These are phyloP conservation scores for Discostella pseudostelligera DNA, from an alignment of 108 stramenopile genomes.

Conservation along the genomic window DNA sequence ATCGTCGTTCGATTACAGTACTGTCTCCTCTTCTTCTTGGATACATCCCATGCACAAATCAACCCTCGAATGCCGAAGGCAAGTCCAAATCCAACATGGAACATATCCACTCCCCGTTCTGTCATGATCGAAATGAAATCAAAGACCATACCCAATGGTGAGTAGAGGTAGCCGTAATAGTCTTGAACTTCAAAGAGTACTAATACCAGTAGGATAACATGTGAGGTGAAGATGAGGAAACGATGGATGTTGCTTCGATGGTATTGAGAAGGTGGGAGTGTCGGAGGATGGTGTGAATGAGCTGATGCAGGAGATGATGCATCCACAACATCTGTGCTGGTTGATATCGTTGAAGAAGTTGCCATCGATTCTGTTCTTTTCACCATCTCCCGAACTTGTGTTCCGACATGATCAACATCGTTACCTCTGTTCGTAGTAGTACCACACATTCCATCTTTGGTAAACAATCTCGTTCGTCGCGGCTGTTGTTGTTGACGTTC, in stretches of 20 bases:
- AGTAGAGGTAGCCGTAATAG: background rate
- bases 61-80: conserved; percentile 3
- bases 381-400: background rate
- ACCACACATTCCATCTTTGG: too few relatives aligned
- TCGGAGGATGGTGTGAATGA: too few relatives aligned
- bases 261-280: too few relatives aligned
- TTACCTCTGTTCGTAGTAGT: too few relatives aligned
- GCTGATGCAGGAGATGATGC: background rate
- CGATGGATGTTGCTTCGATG: too few relatives aligned
- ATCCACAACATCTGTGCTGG: background rate
- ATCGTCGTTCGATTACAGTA: background rate
- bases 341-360: background rate
- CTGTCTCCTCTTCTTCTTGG: background rate
- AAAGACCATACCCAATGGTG: background rate
- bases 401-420: too few relatives aligned
- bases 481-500: background rate
- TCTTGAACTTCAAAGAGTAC: conserved; percentile 15
- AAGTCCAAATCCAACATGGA: conserved; percentile 14
- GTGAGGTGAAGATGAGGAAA: background rate
- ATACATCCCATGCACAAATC: background rate
- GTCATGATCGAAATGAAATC: background rate
- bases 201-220: conserved; percentile 2
- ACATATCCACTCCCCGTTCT: conserved; percentile 2
- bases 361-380: too few relatives aligned
- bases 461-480: too few relatives aligned